Evolutionary conservation across 768 basidiomycete species (phyloP).

Genomic region (Lentinula sp.): DNA sequence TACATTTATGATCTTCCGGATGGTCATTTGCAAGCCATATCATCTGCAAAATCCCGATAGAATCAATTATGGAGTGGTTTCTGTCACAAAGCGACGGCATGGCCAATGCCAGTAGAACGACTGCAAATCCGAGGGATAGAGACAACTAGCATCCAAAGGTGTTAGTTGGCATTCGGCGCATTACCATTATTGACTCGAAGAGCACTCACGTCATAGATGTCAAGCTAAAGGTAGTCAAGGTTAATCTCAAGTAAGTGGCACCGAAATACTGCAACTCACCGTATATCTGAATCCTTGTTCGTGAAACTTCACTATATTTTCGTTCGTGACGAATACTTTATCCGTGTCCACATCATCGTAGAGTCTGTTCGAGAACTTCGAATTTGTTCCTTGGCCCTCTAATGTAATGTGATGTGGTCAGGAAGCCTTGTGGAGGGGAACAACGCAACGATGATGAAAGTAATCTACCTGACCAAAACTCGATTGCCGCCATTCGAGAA

Average conservation of each 20-base stretch:
- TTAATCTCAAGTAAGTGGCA: neutral
- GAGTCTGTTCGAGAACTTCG: neutral
- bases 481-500: conserved; percentile 2
- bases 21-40: neutral
- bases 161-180: neutral
- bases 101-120: neutral
- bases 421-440: neutral
- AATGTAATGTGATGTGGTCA: neutral
- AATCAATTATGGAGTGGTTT: neutral
- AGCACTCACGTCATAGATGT: neutral
- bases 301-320: neutral
- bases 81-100: neutral
- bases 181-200: neutral
- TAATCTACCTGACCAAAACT: neutral
- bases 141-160: neutral
- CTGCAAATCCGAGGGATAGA: neutral
- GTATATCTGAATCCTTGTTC: neutral
- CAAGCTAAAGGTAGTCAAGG: neutral
- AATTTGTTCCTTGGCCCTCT: neutral
- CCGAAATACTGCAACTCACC: neutral
- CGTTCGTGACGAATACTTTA: neutral
- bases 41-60: conserved; percentile 4
- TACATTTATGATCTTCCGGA: neutral
- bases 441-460: neutral
- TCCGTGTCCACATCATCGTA: neutral